Evolutionary conservation across 768 basidiomycete genomes (phyloP).

Genomic region (Chalciporus piperatus): DNA sequence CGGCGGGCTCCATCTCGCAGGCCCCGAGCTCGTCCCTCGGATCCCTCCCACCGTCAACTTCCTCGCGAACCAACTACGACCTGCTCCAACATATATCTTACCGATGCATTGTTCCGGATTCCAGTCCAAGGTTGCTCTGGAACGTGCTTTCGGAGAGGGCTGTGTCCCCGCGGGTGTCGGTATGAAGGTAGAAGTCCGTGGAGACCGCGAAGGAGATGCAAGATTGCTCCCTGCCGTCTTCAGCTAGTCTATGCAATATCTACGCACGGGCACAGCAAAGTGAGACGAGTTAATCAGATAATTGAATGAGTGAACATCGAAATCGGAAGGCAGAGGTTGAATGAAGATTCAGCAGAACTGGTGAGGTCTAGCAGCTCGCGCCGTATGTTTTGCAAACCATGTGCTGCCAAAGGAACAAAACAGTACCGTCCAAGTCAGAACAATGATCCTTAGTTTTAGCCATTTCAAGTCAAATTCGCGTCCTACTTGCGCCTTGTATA

Average conservation of each 20-base stretch:
- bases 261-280: too few relatives aligned
- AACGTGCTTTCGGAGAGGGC: slow-evolving; percentile 65
- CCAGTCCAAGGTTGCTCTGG: slow-evolving; percentile 68
- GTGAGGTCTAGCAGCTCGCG: too few relatives aligned
- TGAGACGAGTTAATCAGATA: too few relatives aligned
- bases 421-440: too few relatives aligned
- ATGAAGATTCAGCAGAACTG: too few relatives aligned
- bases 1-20: slow-evolving; percentile 82
- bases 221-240: slow-evolving; percentile 22
- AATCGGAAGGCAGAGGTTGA: too few relatives aligned
- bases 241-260: slow-evolving; percentile 13
- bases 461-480: too few relatives aligned
- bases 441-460: too few relatives aligned
- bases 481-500: too few relatives aligned
- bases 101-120: slow-evolving; percentile 89
- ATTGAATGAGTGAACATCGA: too few relatives aligned
- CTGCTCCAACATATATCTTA: slow-evolving; percentile 66
- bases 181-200: slow-evolving; percentile 55
- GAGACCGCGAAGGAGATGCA: slow-evolving; percentile 43
- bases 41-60: slow-evolving; percentile 72
- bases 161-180: slow-evolving; percentile 81
- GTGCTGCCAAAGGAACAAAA: too few relatives aligned
- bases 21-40: slow-evolving; percentile 59
- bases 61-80: slow-evolving; percentile 54
- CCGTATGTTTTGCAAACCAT: too few relatives aligned